phyloP scores from a whole-genome alignment of 1,284 basidiomycete genomes.

The Ceratobasidium sp. region DNA sequence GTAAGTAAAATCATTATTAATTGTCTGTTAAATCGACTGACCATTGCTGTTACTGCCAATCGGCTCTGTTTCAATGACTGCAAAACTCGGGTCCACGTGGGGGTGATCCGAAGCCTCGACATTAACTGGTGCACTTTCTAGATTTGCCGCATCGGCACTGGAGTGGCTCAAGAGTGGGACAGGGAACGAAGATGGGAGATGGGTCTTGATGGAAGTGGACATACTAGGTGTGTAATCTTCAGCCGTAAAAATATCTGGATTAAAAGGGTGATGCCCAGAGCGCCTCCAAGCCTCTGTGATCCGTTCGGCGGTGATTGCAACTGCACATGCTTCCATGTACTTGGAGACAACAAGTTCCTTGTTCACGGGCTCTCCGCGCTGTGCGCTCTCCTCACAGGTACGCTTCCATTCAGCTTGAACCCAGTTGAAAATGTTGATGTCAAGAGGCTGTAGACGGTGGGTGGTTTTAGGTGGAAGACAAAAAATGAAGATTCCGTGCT shows the following conservation, averaged over 20 bases:
- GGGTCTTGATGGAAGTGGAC: neutral
- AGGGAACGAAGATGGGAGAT: constrained; percentile 15
- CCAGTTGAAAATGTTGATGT: constrained; percentile 44
- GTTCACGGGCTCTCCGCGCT: neutral
- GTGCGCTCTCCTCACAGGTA: neutral
- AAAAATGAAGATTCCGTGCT: constrained; percentile 53
- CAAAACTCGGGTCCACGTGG: too few species aligned
- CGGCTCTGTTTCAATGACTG: too few species aligned
- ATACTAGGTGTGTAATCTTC: constrained; percentile 26
- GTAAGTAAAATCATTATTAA: too few species aligned
- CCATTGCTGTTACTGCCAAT: too few species aligned
- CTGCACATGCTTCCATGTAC: constrained; percentile 10
- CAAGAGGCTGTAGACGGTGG: constrained; percentile 46
- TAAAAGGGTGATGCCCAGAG: constrained; percentile 12
- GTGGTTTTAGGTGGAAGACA: constrained; percentile 45
- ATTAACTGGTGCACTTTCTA: too few species aligned
- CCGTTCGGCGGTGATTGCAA: neutral
- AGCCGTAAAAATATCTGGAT: constrained; percentile 6
- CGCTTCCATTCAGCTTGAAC: constrained; percentile 9
- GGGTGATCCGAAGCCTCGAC: too few species aligned
- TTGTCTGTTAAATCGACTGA: too few species aligned
- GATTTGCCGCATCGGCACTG: too few species aligned
- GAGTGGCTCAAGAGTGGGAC: neutral
- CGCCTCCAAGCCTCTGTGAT: constrained; percentile 11
- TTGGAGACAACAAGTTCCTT: neutral